Evolutionary conservation across 2,329 filamentous ascomycete species (phyloP), one percentile per base, ranked within the genome.

Genomic region (Beauveria rudraprayagi): DNA sequence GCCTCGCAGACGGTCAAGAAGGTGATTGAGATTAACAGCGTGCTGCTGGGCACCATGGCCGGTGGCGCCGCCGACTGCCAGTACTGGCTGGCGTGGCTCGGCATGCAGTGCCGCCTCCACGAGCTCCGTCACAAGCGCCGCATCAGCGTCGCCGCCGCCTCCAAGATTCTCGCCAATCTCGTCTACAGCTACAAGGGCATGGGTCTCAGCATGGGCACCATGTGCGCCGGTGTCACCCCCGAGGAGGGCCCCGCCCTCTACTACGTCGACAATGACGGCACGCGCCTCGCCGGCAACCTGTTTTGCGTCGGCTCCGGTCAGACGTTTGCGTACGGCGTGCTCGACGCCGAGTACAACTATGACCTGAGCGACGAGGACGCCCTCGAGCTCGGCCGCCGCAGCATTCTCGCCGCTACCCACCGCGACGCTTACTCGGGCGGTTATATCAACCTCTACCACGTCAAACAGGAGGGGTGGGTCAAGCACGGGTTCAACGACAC

Each of bases 1-100:
- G 94, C 94, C 67, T 96, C 91, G 78, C 94, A 99, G 83, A 99
- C 94, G 59, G 94, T 99, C 73, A 99, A 99, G 87, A 99, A 99
- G 84, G 94, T 99, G 68, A 97, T 99, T 73, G 92, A 96, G 83
- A 96, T 96, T 82, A 96, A 96, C 81, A 91, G 83, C 77, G 89
- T 88, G 76, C 83, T 99, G 77, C 79, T 99, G 71, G 94, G 94
- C 66, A 99, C 94, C 68, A 96, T 99, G 93, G 94, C 94, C 65
- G 94, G 94, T 76, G 94, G 94, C 78, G 94, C 94, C 72, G 94
- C 94, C 76, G 94, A 99, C 79, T 99, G 94, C 78, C 94, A 97
- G 86, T 97, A 97, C 84, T 99, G 94, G 94, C 89, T 99, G 66
- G 92, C 92, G 72, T 99, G 96, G 82, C 85, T 99, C 67, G 94